Conservation (phyloP, 352 stramenopile genomes). For the Pythium biforme region DNA sequence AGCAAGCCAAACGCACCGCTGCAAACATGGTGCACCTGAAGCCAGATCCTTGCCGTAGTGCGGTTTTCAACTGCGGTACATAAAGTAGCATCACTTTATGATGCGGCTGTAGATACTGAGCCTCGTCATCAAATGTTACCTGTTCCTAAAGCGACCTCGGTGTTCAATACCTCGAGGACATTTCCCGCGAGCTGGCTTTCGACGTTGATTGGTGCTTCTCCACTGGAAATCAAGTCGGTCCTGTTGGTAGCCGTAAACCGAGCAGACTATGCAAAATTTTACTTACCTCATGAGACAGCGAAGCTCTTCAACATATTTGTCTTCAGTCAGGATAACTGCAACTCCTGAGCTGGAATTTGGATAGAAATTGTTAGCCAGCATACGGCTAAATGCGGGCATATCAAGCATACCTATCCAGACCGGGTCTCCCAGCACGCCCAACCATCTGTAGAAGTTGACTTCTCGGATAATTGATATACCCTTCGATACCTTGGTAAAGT, state of each 20-base stretch:
- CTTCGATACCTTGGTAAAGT: constrained; percentile 30
- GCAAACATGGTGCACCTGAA: constrained; percentile 1
- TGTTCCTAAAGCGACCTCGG: constrained; percentile 5
- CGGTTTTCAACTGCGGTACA: neutral
- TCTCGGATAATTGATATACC: constrained; percentile 30
- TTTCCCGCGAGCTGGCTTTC: constrained; percentile 1
- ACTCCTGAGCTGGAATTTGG: constrained; percentile 11
- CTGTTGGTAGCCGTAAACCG: neutral
- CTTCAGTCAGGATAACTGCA: constrained; percentile 10
- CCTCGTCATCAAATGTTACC: neutral
- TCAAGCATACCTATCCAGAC: constrained; percentile 30
- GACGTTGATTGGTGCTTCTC: neutral
- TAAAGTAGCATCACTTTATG: too few relatives aligned
- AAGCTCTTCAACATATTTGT: constrained; percentile 1
- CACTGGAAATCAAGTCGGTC: neutral
- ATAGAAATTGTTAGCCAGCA: neutral
- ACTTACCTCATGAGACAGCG: neutral
- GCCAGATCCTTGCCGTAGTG: neutral
- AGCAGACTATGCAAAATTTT: neutral
- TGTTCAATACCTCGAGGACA: constrained; percentile 1
- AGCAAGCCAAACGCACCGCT: neutral
- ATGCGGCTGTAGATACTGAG: too few relatives aligned
- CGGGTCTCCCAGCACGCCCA: constrained; percentile 34
- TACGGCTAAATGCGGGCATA: neutral
- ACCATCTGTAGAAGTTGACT: constrained; percentile 43